Base-by-base conservation (phyloP, 169 alveolate genomes). In the Cryptosporidium felis region DNA sequence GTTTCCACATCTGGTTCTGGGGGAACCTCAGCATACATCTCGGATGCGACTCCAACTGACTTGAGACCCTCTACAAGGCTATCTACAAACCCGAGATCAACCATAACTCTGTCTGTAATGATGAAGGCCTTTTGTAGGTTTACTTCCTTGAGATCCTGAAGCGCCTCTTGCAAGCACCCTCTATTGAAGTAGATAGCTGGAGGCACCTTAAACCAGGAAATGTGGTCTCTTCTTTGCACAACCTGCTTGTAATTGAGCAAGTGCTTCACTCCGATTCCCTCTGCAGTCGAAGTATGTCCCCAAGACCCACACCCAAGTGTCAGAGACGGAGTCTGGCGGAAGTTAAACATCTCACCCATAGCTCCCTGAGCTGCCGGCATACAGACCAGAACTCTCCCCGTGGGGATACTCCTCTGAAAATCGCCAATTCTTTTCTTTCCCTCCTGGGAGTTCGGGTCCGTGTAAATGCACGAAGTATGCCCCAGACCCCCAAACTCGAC, bases 351-450 rank as follows among this genome's bases (percentile, higher is more conserved):
- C 38, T 80, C 89, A 16, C 90, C 90, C 80, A 82, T 82, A 30
- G 89, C 90, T 21, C 90, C 90, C 10, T 82, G 90, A 41, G 85
- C 59, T 14, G 90, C 62, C 6, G 90, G 90, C 90, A 82, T 82
- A 23, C 80, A 47, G 30, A 82, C 80, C 38, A 82, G 89, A 5
- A 80, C 80, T 21, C 90, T 58, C 14, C 89, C 89, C 2, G 90
- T 61, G 40, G 90, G 88, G 14, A 82, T 82, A 18, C 23, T 47
- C 28, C 59, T 61, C 63, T 82, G 82, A 30, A 26, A 82, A 10
- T 65, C 80, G 16, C 79, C 42, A n/a, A 82, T 45, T 30, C 90
- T 60, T 6, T 80, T 45, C 41, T 34, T 59, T 14, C 80, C 79
- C 42, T 47, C 88, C 9, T 59, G 34, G 23, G 80, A 18, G 46